These are phyloP conservation scores for Posidonia oceanica DNA, from an alignment of 116 monocot species.

Conservation along the genomic window DNA sequence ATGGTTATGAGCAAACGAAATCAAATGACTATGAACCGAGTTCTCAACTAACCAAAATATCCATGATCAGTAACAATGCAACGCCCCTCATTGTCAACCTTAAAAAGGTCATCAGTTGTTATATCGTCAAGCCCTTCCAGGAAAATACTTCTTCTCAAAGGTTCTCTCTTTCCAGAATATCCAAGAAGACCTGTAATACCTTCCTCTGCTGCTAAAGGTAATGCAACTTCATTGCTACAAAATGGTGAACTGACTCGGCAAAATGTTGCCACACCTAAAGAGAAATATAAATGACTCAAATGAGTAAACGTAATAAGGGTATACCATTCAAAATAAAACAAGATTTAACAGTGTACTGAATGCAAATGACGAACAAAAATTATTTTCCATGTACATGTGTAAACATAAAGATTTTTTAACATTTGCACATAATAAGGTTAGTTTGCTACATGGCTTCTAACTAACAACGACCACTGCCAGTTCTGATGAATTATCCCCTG, in stretches of 20 bases:
- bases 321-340: neutral
- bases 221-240: conserved; percentile 65
- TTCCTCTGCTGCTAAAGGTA: conserved; percentile 87
- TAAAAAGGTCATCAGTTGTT: conserved; percentile 50
- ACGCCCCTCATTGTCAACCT: conserved; percentile 81
- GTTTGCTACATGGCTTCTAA: too few species aligned
- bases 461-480: too few species aligned
- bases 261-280: conserved; percentile 88
- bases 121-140: conserved; percentile 50
- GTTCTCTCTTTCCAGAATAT: conserved; percentile 24
- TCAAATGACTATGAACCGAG: neutral
- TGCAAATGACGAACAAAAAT: too few species aligned
- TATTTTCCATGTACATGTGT: too few species aligned
- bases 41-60: conserved; percentile 67
- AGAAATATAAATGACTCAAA: neutral
- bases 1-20: neutral
- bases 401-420: too few species aligned
- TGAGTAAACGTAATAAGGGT: neutral
- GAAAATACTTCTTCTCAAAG: conserved; percentile 14
- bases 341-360: too few species aligned
- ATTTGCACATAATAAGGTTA: too few species aligned
- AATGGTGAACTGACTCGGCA: conserved; percentile 74
- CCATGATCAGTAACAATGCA: conserved; percentile 96
- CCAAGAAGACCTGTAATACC: conserved; percentile 78
- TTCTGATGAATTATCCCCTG: too few species aligned